Evolutionary conservation across 352 stramenopile species (phyloP).

Genomic region (Globisporangium cederbergense): DNA sequence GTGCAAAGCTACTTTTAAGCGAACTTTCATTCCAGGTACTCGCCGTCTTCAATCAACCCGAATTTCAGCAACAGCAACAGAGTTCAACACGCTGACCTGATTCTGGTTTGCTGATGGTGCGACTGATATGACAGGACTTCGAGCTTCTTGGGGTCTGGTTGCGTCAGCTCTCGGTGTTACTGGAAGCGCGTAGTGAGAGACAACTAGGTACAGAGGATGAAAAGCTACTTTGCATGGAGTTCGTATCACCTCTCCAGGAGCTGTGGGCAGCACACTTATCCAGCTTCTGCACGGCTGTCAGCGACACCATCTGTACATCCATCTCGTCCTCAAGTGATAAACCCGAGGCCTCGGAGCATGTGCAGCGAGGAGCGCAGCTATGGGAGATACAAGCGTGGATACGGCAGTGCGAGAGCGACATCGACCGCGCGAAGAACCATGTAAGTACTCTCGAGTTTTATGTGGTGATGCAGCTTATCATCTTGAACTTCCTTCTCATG

Average conservation of each 20-base stretch:
- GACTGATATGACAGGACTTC: conserved; percentile 7
- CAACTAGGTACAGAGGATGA: not conserved
- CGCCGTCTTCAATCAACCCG: no score
- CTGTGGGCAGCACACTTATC: conserved; percentile 13
- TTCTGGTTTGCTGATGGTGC: not conserved
- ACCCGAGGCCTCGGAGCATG: conserved; percentile 3
- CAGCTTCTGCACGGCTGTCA: conserved; percentile 20
- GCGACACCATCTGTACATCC: conserved; percentile 9
- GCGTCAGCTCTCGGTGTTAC: conserved; percentile 10
- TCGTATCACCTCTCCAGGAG: conserved; percentile 4
- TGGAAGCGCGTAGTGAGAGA: not conserved
- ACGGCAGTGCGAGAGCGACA: conserved; percentile 22
- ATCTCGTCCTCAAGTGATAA: not conserved
- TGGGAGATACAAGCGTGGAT: conserved; percentile 21
- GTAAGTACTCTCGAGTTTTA: conserved; percentile 7
- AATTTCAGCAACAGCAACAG: not conserved
- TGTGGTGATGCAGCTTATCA: no score
- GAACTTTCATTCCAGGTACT: not conserved
- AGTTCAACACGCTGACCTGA: no score
- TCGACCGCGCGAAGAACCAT: conserved; percentile 20
- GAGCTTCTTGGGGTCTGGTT: conserved; percentile 6
- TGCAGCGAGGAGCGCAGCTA: conserved; percentile 7
- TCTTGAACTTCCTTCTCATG: not conserved
- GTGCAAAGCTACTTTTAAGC: not conserved
- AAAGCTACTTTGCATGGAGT: not conserved